Evolutionary conservation across 164 flowering plant genomes (phyloP).

Genomic region (Akebia trifoliata): DNA sequence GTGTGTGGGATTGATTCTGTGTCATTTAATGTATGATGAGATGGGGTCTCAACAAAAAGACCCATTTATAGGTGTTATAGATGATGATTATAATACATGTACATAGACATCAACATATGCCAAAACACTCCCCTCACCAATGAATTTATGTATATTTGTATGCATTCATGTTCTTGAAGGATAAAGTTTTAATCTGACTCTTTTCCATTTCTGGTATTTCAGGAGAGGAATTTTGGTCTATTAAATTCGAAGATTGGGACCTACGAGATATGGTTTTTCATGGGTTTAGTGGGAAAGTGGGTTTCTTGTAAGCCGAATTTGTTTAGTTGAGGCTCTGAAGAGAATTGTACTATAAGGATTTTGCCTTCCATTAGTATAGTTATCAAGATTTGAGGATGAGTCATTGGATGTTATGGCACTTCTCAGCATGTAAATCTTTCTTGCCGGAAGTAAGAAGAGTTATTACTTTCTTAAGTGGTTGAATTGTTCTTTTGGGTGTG

Average conservation of each 20-base stretch:
- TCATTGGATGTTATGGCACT: not conserved
- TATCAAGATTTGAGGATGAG: not conserved
- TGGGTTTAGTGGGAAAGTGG: not conserved
- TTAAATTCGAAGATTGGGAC: not conserved
- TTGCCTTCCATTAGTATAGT: not conserved
- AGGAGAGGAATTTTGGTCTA: conserved; percentile 1
- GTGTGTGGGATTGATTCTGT: too few species aligned
- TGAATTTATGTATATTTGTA: too few species aligned
- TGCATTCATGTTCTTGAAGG: too few species aligned
- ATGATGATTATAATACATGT: too few species aligned
- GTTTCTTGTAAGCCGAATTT: not conserved
- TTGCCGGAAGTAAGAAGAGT: not conserved
- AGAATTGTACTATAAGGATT: not conserved
- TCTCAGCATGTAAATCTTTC: not conserved
- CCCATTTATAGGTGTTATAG: too few species aligned
- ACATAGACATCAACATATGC: too few species aligned
- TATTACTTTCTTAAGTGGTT: not conserved
- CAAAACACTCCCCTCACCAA: too few species aligned
- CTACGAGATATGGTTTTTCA: not conserved
- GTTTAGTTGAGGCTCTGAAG: not conserved
- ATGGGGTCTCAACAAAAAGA: too few species aligned
- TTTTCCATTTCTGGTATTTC: not conserved
- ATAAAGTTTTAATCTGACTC: not conserved
- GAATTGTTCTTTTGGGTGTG: too few species aligned
- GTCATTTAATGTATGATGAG: too few species aligned